Conservation (phyloP, 352 stramenopile genomes). For the Phytopythium cucurbitacearum region DNA sequence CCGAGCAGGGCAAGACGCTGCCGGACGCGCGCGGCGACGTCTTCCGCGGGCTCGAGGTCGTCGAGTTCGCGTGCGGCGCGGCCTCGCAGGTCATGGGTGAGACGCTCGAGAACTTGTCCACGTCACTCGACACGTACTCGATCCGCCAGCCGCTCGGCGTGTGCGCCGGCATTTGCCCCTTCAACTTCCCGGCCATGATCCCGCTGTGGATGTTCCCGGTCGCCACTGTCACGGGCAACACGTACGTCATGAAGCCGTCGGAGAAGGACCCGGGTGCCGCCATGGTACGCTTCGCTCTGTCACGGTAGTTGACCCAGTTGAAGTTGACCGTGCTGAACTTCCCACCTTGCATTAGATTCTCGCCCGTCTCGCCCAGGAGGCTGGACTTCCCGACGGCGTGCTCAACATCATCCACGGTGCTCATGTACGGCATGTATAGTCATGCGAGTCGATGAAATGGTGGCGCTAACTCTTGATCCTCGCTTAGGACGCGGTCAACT, state of each 20-base stretch:
- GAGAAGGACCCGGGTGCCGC: constrained; percentile 90
- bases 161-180: constrained; percentile 91
- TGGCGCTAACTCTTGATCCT: constrained; percentile 1
- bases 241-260: constrained; percentile 95
- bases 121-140: constrained; percentile 93
- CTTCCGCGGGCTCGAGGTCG: constrained; percentile 92
- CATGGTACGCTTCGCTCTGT: constrained; percentile 45
- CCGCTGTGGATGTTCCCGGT: constrained; percentile 92
- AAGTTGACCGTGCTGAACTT: constrained; percentile 5
- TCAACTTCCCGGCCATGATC: constrained; percentile 98
- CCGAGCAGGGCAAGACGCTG: constrained; percentile 92
- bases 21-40: constrained; percentile 96
- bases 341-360: constrained; percentile 58
- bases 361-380: constrained; percentile 89
- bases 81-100: constrained; percentile 93
- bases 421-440: constrained; percentile 33
- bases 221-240: constrained; percentile 92
- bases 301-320: not conserved
- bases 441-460: not conserved
- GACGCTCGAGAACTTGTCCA: constrained; percentile 90
- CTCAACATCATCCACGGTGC: constrained; percentile 93
- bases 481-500: constrained; percentile 89
- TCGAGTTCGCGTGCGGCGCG: constrained; percentile 74
- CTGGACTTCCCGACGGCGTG: constrained; percentile 92
- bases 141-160: constrained; percentile 96